These are phyloP conservation scores for Globisporangium acanthophoron DNA, from an alignment of 352 stramenopile species.

Conservation along the genomic window DNA sequence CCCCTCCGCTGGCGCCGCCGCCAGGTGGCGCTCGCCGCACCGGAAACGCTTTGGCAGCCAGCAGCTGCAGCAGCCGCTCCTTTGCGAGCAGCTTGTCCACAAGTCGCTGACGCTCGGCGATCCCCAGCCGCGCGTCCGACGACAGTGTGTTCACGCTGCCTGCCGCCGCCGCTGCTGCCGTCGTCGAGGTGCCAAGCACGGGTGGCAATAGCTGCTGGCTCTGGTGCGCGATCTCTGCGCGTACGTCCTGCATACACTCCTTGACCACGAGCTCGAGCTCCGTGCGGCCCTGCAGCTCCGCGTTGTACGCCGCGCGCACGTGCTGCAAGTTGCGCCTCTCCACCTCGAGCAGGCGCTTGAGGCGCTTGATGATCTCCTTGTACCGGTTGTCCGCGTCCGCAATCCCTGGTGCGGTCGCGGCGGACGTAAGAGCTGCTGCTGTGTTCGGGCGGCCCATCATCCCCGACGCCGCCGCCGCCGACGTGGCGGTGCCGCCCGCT, in stretches of 20 bases:
- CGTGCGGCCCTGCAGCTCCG: constrained; percentile 66
- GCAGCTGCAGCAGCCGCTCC: constrained; percentile 70
- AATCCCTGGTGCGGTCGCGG: constrained; percentile 1
- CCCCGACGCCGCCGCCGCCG: not conserved
- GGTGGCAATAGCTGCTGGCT: constrained; percentile 20
- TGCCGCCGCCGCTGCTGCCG: constrained; percentile 6
- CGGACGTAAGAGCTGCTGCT: constrained; percentile 4
- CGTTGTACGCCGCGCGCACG: constrained; percentile 64
- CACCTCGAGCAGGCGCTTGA: constrained; percentile 86
- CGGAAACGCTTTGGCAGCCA: constrained; percentile 75
- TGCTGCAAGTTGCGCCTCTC: constrained; percentile 77
- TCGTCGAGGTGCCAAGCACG: constrained; percentile 1
- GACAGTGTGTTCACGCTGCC: constrained; percentile 5
- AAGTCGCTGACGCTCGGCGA: constrained; percentile 56
- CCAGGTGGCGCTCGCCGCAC: constrained; percentile 15
- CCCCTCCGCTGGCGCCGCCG: constrained; percentile 21
- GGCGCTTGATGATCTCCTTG: constrained; percentile 91
- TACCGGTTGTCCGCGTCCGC: constrained; percentile 72
- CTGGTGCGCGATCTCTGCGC: constrained; percentile 40
- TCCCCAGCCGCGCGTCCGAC: constrained; percentile 7
- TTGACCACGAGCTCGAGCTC: constrained; percentile 82
- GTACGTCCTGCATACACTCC: constrained; percentile 81
- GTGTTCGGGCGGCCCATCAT: constrained; percentile 22
- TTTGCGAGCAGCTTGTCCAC: constrained; percentile 81
- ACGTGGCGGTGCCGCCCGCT: not conserved